These are phyloP conservation scores for Sclerotinia subarctica DNA, from an alignment of 2,329 filamentous ascomycete species.

Conservation along the genomic window DNA sequence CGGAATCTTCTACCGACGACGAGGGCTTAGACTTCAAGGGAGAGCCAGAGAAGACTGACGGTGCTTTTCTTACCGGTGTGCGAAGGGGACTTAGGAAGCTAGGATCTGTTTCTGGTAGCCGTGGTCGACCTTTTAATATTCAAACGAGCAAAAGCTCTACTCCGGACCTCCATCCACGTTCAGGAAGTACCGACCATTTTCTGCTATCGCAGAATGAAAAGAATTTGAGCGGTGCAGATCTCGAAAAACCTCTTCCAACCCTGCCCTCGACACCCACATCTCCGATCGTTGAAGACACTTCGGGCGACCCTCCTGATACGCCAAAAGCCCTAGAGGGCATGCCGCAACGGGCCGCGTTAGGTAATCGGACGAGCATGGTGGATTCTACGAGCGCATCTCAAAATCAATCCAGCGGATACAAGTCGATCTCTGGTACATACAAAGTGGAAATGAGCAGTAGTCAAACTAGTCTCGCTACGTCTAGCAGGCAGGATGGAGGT, in stretches of 20 bases:
- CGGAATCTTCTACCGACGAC: conserved; percentile 31
- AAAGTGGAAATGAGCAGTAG: conserved; percentile 39
- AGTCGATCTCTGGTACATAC: conserved; percentile 19
- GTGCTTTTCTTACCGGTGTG: conserved; percentile 35
- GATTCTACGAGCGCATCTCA: conserved; percentile 35
- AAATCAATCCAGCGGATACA: conserved; percentile 29
- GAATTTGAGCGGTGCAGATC: conserved; percentile 31
- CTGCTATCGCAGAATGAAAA: conserved; percentile 22
- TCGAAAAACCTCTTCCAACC: conserved; percentile 38
- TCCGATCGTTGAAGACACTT: conserved; percentile 18
- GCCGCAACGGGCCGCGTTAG: conserved; percentile 31
- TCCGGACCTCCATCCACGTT: conserved; percentile 22
- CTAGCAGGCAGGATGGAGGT: conserved; percentile 44
- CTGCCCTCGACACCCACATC: conserved; percentile 34
- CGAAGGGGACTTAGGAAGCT: conserved; percentile 36
- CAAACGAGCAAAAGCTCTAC: conserved; percentile 26
- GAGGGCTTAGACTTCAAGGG: conserved; percentile 19
- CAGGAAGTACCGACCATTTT: conserved; percentile 23
- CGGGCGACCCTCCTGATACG: conserved; percentile 32
- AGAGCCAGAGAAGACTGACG: conserved; percentile 24
- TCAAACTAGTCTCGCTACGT: conserved; percentile 47
- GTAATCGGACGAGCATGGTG: conserved; percentile 37
- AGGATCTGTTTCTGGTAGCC: conserved; percentile 35
- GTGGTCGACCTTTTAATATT: conserved; percentile 30
- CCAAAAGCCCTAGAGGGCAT: conserved; percentile 29